These are phyloP conservation scores for Pseudocercospora vitis DNA, from an alignment of 2,329 filamentous ascomycete species.

Conservation along the genomic window DNA sequence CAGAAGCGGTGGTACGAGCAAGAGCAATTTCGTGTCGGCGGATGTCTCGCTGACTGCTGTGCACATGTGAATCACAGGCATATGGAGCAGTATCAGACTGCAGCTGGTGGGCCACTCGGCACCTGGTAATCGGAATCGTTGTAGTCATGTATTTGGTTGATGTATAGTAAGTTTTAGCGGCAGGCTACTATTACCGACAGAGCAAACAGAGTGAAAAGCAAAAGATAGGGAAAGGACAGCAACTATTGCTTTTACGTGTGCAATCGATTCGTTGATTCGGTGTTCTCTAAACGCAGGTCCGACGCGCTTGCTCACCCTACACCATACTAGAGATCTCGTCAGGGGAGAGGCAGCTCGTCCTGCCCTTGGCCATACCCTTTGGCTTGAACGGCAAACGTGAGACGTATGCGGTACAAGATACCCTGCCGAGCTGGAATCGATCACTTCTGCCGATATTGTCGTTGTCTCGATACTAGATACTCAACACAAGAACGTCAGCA, in stretches of 20 bases:
- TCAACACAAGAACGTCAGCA: background rate
- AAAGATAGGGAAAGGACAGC: background rate
- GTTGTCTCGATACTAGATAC: background rate
- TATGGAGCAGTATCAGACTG: constrained; percentile 5
- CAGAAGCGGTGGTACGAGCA: constrained; percentile 15
- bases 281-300: too few species aligned
- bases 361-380: too few species aligned
- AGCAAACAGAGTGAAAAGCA: constrained; percentile 1
- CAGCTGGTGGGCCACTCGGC: background rate
- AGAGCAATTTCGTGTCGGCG: constrained; percentile 11
- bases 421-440: too few species aligned
- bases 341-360: too few species aligned
- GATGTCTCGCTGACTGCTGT: constrained; percentile 10
- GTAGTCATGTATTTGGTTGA: constrained; percentile 4
- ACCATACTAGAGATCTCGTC: too few species aligned
- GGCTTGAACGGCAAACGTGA: too few species aligned
- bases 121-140: constrained; percentile 6
- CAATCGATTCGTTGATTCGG: too few species aligned
- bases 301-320: too few species aligned
- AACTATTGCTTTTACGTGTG: too few species aligned
- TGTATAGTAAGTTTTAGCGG: constrained; percentile 6
- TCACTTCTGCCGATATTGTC: too few species aligned
- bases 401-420: too few species aligned
- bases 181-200: background rate
- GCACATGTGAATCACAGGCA: background rate